Conservation (phyloP, 331 rosid species). For the Quercus phellos region DNA sequence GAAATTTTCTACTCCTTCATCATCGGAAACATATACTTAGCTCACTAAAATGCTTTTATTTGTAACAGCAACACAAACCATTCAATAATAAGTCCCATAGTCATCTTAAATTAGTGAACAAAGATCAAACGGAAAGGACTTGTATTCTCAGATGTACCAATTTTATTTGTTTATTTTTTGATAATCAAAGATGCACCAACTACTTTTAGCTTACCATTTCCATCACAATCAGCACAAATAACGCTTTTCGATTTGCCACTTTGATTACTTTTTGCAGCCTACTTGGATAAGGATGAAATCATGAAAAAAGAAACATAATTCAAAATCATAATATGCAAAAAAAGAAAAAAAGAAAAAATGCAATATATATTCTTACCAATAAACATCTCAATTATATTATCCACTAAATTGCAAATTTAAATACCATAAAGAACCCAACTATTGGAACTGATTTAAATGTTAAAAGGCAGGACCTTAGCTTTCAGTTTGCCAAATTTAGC, state of each 20-base stretch:
- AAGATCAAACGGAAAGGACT: not conserved
- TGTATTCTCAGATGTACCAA: not conserved
- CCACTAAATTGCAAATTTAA: no score
- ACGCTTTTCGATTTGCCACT: constrained; percentile 62
- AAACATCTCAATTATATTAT: no score
- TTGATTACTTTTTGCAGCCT: constrained; percentile 46
- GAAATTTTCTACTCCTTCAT: no score
- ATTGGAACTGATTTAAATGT: not conserved
- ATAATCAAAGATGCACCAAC: not conserved
- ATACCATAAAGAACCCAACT: no score
- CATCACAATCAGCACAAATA: constrained; percentile 75
- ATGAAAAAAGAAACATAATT: not conserved
- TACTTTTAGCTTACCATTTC: constrained; percentile 49
- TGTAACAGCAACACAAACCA: no score
- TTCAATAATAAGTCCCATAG: no score
- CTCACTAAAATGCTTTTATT: no score
- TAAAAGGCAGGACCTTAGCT: constrained; percentile 38
- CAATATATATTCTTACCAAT: no score
- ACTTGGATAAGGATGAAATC: not conserved
- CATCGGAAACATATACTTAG: no score
- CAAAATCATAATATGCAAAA: not conserved
- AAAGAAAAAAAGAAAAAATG: not conserved
- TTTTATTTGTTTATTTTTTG: no score
- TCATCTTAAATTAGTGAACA: no score
- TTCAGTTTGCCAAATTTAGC: constrained; percentile 25